phyloP scores from a whole-genome alignment of 2,329 filamentous ascomycete genomes.

The Penicillium paneum region DNA sequence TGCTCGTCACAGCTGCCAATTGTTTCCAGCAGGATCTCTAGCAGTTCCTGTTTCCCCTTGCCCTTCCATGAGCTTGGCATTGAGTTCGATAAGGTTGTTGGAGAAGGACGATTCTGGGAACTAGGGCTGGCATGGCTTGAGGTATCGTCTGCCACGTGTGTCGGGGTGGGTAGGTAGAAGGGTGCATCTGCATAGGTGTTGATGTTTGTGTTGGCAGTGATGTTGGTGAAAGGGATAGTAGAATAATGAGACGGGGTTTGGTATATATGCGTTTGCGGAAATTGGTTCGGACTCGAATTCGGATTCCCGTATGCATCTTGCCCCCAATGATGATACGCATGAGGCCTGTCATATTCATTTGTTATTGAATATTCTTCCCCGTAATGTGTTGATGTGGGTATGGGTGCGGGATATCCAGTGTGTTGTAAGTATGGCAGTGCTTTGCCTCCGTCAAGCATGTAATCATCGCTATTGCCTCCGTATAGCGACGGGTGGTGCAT shows the following conservation, averaged over 20 bases:
- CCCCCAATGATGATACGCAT: background rate
- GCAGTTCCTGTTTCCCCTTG: constrained; percentile 22
- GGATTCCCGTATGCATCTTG: background rate
- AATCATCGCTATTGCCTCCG: background rate
- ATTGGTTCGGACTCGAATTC: background rate
- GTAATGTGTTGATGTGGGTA: background rate
- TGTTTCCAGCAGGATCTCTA: constrained; percentile 27
- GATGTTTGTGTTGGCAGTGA: background rate
- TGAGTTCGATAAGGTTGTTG: constrained; percentile 6
- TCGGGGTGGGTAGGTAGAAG: background rate
- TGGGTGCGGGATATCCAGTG: background rate
- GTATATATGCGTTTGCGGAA: background rate
- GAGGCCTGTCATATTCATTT: background rate
- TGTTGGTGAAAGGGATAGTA: background rate
- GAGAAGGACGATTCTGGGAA: constrained; percentile 2
- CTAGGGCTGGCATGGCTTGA: background rate
- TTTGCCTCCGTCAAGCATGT: background rate
- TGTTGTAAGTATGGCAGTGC: background rate
- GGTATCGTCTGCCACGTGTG: background rate
- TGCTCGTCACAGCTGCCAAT: constrained; percentile 28
- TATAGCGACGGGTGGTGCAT: background rate
- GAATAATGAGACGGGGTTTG: constrained; percentile 3
- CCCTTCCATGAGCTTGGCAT: constrained; percentile 24
- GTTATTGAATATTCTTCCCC: background rate
- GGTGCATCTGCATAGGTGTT: background rate